These are phyloP conservation scores for Eimeria sp. DNA, from an alignment of 169 alveolate species.

Conservation along the genomic window DNA sequence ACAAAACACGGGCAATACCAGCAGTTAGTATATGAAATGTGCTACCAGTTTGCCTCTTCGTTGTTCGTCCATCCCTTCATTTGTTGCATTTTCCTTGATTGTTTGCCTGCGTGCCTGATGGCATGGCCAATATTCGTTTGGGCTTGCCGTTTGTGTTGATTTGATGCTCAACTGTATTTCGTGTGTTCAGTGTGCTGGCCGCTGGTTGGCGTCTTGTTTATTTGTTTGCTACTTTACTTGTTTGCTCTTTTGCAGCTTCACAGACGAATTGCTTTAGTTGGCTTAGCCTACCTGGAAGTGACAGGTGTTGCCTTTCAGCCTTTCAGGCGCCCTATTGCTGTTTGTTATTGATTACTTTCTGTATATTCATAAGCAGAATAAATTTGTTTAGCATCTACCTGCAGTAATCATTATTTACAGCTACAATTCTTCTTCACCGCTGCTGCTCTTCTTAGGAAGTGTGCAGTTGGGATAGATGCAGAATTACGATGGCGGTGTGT, in stretches of 20 bases:
- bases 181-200: not conserved
- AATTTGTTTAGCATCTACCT: too few relatives aligned
- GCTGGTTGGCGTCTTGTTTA: not conserved
- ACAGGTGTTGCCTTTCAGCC: not conserved
- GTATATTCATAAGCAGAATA: too few relatives aligned
- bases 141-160: not conserved
- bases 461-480: not conserved
- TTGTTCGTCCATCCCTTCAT: not conserved
- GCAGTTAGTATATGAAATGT: not conserved
- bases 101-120: not conserved
- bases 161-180: not conserved
- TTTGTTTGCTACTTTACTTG: not conserved
- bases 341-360: too few relatives aligned
- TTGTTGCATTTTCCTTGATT: not conserved
- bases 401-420: too few relatives aligned
- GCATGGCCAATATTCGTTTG: not conserved
- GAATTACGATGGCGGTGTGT: not conserved
- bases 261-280: not conserved
- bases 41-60: not conserved
- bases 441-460: not conserved
- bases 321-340: too few relatives aligned
- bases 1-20: too few relatives aligned
- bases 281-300: slow-evolving; percentile 30
- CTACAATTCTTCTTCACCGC: too few relatives aligned
- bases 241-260: slow-evolving; percentile 5